Conservation (phyloP, 768 basidiomycete genomes). For the Rhodotorula diobovata region DNA sequence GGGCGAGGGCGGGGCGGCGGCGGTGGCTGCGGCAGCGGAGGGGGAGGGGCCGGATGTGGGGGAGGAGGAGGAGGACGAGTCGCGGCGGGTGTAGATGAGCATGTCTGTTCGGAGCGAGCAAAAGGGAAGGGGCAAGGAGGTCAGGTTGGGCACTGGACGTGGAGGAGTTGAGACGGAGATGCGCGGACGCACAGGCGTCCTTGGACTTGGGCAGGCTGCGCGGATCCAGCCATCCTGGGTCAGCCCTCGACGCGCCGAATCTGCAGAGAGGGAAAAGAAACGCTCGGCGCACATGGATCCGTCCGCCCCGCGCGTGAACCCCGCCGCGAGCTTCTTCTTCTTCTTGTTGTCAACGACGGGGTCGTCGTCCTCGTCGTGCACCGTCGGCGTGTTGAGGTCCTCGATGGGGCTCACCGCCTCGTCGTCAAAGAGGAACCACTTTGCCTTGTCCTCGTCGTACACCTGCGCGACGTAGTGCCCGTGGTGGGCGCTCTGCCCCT, state of each 20-base stretch:
- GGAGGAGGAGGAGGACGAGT: neutral
- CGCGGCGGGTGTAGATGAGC: conserved; percentile 73
- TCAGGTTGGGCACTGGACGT: neutral
- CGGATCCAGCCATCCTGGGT: rapidly evolving
- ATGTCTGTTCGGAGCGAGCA: conserved; percentile 55
- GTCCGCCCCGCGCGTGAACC: conserved; percentile 4
- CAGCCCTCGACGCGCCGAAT: neutral
- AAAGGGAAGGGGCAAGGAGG: too few species aligned
- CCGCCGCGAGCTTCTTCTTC: conserved; percentile 47
- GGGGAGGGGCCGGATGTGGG: neutral
- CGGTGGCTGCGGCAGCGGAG: neutral
- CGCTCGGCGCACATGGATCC: conserved; percentile 4
- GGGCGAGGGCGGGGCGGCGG: conserved; percentile 49
- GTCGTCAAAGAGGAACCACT: conserved; percentile 93
- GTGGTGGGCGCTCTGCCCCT: conserved; percentile 84
- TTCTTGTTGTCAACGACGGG: conserved; percentile 11
- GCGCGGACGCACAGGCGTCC: conserved; percentile 35
- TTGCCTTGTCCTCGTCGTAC: conserved; percentile 58
- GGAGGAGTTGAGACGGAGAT: neutral
- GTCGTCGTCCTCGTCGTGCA: conserved; percentile 38
- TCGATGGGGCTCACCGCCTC: conserved; percentile 60
- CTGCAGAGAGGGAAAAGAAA: too few species aligned
- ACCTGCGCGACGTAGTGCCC: conserved; percentile 86
- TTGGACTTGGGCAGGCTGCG: conserved; percentile 40
- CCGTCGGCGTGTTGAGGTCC: conserved; percentile 41